Conservation (phyloP, 2,329 filamentous ascomycete species). For the Didymella arachidicola region DNA sequence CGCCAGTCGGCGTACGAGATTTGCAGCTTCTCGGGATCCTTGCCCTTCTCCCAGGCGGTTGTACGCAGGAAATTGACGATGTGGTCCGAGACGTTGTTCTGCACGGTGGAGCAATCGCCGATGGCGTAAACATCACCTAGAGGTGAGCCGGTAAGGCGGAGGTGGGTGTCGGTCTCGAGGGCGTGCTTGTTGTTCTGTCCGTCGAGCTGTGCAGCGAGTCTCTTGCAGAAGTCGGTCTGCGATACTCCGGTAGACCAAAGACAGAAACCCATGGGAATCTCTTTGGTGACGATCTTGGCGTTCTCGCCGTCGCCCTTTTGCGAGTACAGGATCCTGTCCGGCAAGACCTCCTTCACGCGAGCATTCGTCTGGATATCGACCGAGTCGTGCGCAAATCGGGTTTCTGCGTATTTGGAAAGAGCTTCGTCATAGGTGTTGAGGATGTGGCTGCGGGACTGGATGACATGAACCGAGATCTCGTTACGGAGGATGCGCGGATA, state of each 20-base stretch:
- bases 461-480: conserved; percentile 96
- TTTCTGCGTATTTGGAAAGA: conserved; percentile 89
- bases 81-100: conserved; percentile 95
- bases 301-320: conserved; percentile 72
- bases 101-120: conserved; percentile 93
- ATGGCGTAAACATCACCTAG: conserved; percentile 96
- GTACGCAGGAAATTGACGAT: conserved; percentile 88
- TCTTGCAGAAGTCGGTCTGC: conserved; percentile 81
- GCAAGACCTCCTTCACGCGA: conserved; percentile 84
- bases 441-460: conserved; percentile 93
- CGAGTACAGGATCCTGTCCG: conserved; percentile 86
- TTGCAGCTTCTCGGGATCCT: conserved; percentile 86
- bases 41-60: conserved; percentile 89
- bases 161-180: conserved; percentile 91
- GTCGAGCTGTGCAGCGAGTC: conserved; percentile 77
- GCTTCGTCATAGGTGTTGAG: conserved; percentile 98
- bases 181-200: conserved; percentile 88
- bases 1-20: conserved; percentile 91
- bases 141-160: conserved; percentile 86
- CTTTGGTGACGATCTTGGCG: conserved; percentile 81
- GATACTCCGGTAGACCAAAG: conserved; percentile 96
- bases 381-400: conserved; percentile 87
- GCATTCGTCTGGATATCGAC: conserved; percentile 93
- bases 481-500: conserved; percentile 94
- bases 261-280: conserved; percentile 94